Evolutionary conservation across 371 early-diverging fungal genomes (phyloP), one percentile per base, ranked within the genome.

Genomic region (Syncephalastrum racemosum): DNA sequence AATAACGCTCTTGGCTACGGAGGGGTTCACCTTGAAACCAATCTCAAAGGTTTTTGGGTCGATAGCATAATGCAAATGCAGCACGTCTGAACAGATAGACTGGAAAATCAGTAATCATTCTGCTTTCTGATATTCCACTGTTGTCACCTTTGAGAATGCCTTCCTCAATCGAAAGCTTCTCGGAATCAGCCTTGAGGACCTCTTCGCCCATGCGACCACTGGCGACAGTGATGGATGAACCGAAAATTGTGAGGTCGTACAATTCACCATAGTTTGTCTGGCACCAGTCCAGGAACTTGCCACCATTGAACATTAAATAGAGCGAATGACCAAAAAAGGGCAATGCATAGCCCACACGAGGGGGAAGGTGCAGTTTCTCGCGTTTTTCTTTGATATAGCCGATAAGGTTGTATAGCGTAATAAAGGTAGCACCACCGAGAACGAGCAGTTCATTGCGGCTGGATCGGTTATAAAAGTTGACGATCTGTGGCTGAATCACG

Each of bases 281-380:
- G 27, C 75, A 75, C 68, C 70, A 71, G 44, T 75, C 70, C 2
- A 72, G 20, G 53, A 75, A 75, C 18, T 60, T 54, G 13, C 56
- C 40, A 15, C 63, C 24, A 8, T 57, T 54, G n/a, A 47, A 22
- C 14, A 62, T 41, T 18, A 72, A 13, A 36, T 72, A 71, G 7
- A 70, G 49, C 6, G 67, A 58, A 42, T 75, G 75, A 12, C 73
- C 75, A n/a, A 72, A 1, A 0, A 75, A 15, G 14, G 75, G 75
- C 4, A 71, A 41, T 18, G 60, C 47, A 43, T 63, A 75, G 41
- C 63, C 63, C 13, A 70, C 70, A 15, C 54, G 63, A 14, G 73
- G 75, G 13, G 75, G 75, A 10, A 58, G 18, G n/a, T 63, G 39
- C 1, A 67, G 43, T 7, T 56, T 70, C 60, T 60, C 53, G 27